A percentile compares a stretch with the other conserved stretches of the same genome.
Conservation (phyloP, 2,329 filamentous ascomycete species). For the Phoma sp. region DNA sequence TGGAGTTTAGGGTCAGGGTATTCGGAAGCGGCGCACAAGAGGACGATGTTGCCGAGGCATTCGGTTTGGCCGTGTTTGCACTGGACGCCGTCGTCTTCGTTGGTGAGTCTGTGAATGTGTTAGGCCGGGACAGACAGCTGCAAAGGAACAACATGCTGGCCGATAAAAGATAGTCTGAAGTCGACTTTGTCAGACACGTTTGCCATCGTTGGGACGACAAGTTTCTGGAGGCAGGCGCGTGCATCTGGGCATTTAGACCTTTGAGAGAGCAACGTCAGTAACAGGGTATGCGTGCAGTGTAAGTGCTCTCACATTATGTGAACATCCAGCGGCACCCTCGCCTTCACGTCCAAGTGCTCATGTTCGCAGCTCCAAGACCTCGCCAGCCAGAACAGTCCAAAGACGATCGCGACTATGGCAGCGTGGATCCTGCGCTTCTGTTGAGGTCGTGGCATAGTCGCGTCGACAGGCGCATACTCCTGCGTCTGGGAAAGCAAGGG, state of each 20-base stretch:
- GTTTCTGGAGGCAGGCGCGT: conserved; percentile 76
- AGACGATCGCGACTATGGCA: conserved; percentile 32
- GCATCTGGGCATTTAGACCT: conserved; percentile 87
- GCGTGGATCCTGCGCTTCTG: conserved; percentile 35
- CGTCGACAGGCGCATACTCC: conserved; percentile 13
- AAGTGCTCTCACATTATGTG: conserved; percentile 76
- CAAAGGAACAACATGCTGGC: conserved; percentile 61
- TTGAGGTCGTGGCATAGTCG: conserved; percentile 26
- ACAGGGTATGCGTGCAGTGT: neutral
- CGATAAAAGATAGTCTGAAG: conserved; percentile 90
- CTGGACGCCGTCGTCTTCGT: conserved; percentile 79
- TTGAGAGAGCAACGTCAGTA: conserved; percentile 7
- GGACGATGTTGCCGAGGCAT: conserved; percentile 92
- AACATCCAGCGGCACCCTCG: conserved; percentile 78
- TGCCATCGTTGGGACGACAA: conserved; percentile 89
- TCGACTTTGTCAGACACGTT: conserved; percentile 81
- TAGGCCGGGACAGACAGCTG: neutral
- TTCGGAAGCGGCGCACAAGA: conserved; percentile 84
- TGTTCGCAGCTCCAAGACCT: conserved; percentile 36
- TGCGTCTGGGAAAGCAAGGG: conserved; percentile 36
- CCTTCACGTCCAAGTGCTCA: conserved; percentile 29
- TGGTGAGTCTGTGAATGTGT: conserved; percentile 58
- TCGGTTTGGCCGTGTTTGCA: conserved; percentile 91
- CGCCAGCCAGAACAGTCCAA: conserved; percentile 43
- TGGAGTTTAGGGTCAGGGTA: conserved; percentile 87